These are phyloP conservation scores for Poteriospumella lacustris DNA, from an alignment of 108 stramenopile genomes.

Conservation along the genomic window DNA sequence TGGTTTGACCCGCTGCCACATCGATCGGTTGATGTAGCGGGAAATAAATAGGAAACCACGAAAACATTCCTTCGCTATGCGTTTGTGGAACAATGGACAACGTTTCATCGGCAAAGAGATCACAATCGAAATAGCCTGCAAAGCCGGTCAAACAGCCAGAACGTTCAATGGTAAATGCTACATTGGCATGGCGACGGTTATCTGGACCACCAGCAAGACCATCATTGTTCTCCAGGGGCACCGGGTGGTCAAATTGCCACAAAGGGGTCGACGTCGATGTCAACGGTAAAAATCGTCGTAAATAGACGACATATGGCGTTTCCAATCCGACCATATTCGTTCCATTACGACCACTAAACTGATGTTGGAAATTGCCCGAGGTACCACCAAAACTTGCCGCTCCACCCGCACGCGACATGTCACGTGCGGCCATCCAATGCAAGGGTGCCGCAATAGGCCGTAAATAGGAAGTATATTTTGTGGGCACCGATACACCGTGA, in stretches of 20 bases:
- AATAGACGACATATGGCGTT: constrained; percentile 92
- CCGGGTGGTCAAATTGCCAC: constrained; percentile 81
- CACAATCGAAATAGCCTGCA: constrained; percentile 80
- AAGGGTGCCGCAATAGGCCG: constrained; percentile 82
- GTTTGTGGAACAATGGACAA: constrained; percentile 80
- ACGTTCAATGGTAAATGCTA: no score
- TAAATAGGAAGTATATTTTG: constrained; percentile 71
- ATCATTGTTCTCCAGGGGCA: no score
- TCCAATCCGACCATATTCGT: constrained; percentile 64
- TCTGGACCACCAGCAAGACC: no score
- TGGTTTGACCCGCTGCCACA: constrained; percentile 57
- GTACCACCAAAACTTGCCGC: background rate
- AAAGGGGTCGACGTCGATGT: constrained; percentile 63
- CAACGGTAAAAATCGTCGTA: constrained; percentile 79
- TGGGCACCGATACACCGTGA: constrained; percentile 51
- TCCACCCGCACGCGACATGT: background rate
- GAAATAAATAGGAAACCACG: constrained; percentile 91
- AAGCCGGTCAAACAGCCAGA: no score
- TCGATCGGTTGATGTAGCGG: constrained; percentile 75
- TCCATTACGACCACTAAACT: no score
- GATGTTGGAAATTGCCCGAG: no score
- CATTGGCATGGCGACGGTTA: no score
- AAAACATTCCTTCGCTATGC: constrained; percentile 89
- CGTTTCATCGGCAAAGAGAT: constrained; percentile 64
- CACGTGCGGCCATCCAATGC: constrained; percentile 54